Base-by-base conservation (phyloP, 1,139 yeast species). In the Fermentozyma sake region DNA sequence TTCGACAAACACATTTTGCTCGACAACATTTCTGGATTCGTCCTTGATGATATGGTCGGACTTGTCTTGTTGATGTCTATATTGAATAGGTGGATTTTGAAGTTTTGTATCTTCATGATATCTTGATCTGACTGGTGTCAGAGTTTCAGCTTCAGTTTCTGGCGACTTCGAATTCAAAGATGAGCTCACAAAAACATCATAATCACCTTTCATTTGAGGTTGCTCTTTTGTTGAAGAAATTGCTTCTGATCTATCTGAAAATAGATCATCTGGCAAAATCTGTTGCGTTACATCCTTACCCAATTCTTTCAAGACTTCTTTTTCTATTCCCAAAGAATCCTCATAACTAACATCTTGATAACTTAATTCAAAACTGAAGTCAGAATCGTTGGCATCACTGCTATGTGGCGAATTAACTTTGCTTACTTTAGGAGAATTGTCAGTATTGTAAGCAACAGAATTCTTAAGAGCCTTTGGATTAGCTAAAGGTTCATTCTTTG, bases 321-420 rank as follows among this genome's bases (percentile, higher is more conserved):
- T 37, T 28, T 60, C 68, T 19, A 65, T 55, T 1, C 69, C 70
- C 22, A 65, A 46, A 6, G 63, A 45, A 30, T 65, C 72, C 27
- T 64, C 71, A 34, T 56, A 59, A 27, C 65, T 57, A 22, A 66
- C 46, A 32, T 66, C 70, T 31, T 61, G 69, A 27, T 53, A 52
- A 16, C 67, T 55, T 19, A 56, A 46, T 22, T 67, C 72, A 34
- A 67, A 66, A 29, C 70, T 62, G 34, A 61, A 51, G 34, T 65
- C 71, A 1, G 55, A 37, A 7, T 39, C 48, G 13, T 32, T 37
- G 14, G 29, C 28, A 11, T 37, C 42, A 11, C 28, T 33, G 18
- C n/a, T 22, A 7, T 11, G 19, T 8, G 12, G 25, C 9, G 23
- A 10, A n/a, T 23, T 27, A 24, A 24, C 26, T 18, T 12, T 13